These are phyloP conservation scores for Otatea glauca DNA, from an alignment of 176 grass and related monocot species.

Conservation along the genomic window DNA sequence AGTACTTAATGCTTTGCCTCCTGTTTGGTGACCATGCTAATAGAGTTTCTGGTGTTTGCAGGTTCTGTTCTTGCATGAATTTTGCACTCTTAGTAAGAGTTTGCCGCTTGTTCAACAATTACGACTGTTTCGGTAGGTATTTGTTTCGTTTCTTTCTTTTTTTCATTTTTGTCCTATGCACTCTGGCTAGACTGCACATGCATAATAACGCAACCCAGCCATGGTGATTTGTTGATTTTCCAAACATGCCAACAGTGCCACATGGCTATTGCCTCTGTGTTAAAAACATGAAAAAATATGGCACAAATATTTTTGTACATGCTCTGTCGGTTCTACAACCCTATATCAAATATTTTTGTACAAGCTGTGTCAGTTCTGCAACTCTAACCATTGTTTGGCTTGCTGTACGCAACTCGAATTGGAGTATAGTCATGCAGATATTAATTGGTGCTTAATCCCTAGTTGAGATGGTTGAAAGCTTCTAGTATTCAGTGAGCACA, in stretches of 20 bases:
- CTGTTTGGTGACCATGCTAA: conserved; percentile 40
- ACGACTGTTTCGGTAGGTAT: conserved; percentile 84
- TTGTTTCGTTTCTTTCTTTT: conserved; percentile 30
- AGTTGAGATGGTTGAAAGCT: background rate
- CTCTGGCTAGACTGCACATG: background rate
- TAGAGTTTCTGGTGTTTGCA: conserved; percentile 50
- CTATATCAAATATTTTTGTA: background rate
- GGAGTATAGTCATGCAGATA: conserved; percentile 16
- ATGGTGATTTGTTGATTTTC: conserved; percentile 6
- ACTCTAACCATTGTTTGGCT: background rate
- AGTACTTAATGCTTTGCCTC: conserved; percentile 30
- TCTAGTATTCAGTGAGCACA: background rate
- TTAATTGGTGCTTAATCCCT: background rate
- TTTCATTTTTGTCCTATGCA: conserved; percentile 3
- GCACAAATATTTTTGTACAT: background rate
- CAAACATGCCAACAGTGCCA: conserved; percentile 25
- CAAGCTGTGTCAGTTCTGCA: conserved; percentile 1
- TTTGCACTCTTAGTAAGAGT: conserved; percentile 97
- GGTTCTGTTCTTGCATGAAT: conserved; percentile 97
- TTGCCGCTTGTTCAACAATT: conserved; percentile 92
- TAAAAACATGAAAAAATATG: conserved; percentile 36
- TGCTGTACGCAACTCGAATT: conserved; percentile 8
- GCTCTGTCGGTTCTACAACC: background rate
- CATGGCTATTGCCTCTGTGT: conserved; percentile 24
- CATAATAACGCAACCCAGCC: conserved; percentile 31